Evolutionary conservation across 23 red algal genomes (phyloP).

Genomic region (Agarophyton chilense): DNA sequence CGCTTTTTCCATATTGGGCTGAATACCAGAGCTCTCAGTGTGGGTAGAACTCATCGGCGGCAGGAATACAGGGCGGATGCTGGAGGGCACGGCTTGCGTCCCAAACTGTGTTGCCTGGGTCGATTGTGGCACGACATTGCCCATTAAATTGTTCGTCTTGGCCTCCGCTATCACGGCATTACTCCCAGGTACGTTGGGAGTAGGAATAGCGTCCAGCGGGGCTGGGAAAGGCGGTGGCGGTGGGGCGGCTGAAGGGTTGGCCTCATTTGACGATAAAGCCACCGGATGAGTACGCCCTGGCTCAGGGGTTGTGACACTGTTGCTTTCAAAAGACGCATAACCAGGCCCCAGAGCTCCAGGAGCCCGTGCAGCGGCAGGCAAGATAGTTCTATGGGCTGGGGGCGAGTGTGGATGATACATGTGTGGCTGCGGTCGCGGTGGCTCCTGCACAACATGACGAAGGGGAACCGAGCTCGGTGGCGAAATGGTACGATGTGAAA

Average conservation of each 20-base stretch:
- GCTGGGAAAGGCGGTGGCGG: conserved; percentile 28
- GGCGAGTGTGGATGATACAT: neutral
- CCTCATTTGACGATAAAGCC: neutral
- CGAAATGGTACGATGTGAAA: neutral
- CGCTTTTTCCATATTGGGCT: neutral
- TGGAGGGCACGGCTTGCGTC: neutral
- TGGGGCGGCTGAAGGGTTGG: neutral
- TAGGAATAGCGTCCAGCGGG: neutral
- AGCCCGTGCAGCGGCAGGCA: neutral
- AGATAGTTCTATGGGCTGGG: neutral
- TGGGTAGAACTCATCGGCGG: neutral
- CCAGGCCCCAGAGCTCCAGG: too few species aligned
- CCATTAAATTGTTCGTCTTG: neutral
- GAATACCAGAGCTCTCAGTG: neutral
- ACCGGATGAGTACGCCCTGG: neutral
- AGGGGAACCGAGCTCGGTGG: neutral
- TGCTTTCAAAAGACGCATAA: neutral
- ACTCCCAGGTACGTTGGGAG: neutral
- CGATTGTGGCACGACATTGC: neutral
- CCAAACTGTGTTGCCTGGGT: neutral
- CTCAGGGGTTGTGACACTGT: neutral
- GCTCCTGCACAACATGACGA: neutral
- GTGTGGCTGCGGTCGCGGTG: neutral
- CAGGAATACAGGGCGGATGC: neutral
- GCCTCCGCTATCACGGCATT: too few species aligned